Percentiles rank a stretch among this genome's conserved stretches.
Evolutionary conservation across 805 yeast species (phyloP).

Genomic region (Saccharomycopsis sp.): DNA sequence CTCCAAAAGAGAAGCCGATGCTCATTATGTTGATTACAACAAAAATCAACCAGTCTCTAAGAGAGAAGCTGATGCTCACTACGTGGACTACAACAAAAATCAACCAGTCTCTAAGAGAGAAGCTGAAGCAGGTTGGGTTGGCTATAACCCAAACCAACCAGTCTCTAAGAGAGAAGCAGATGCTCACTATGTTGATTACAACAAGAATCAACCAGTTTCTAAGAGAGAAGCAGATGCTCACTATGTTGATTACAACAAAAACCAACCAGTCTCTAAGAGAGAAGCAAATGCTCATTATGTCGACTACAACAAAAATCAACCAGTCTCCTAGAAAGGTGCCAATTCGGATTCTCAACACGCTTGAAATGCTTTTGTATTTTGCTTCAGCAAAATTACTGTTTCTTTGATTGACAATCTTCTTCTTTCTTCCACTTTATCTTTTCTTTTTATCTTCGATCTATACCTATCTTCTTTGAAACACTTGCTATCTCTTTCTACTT

Average conservation of each 20-base stretch:
- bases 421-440: not conserved
- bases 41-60: slow-evolving; percentile 14
- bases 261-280: slow-evolving; percentile 15
- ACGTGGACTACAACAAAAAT: slow-evolving; percentile 6
- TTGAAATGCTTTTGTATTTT: no score
- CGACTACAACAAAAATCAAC: slow-evolving; percentile 8
- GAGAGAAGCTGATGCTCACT: slow-evolving; percentile 5
- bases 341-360: no score
- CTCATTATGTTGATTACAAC: slow-evolving; percentile 5
- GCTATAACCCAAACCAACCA: slow-evolving; percentile 8
- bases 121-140: slow-evolving; percentile 15
- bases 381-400: no score
- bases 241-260: slow-evolving; percentile 5
- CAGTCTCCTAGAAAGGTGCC: slow-evolving; percentile 15
- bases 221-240: slow-evolving; percentile 17
- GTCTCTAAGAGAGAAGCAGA: slow-evolving; percentile 8
- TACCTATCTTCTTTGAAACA: not conserved
- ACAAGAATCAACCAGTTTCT: slow-evolving; percentile 12
- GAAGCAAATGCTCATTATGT: slow-evolving; percentile 15
- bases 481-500: not conserved
- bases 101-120: slow-evolving; percentile 15
- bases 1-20: slow-evolving; percentile 15
- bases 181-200: slow-evolving; percentile 8
- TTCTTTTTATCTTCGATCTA: not conserved
- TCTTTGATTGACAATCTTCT: not conserved